Conservation (phyloP, 371 early-diverging fungal genomes). For the Zopfochytrium polystomum region DNA sequence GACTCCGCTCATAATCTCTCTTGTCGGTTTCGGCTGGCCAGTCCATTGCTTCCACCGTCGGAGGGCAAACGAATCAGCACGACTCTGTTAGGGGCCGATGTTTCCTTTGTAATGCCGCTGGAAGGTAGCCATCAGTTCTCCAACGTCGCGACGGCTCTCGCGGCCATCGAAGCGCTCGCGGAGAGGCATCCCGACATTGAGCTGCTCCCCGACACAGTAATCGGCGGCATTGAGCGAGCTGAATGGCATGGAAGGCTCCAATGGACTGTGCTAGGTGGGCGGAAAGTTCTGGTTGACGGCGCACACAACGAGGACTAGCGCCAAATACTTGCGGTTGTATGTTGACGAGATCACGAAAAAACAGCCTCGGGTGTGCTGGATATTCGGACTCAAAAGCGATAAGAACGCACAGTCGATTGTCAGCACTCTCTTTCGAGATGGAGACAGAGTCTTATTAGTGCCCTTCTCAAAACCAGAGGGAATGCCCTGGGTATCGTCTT, state of each 20-base stretch:
- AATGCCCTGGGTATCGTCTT: conserved; percentile 96
- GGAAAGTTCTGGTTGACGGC: conserved; percentile 67
- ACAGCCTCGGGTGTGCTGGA: conserved; percentile 59
- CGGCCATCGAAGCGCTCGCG: conserved; percentile 46
- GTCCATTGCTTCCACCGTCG: background rate
- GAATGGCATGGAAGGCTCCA: conserved; percentile 85
- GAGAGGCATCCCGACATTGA: conserved; percentile 12
- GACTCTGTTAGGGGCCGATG: background rate
- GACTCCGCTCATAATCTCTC: background rate
- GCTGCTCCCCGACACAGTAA: conserved; percentile 32
- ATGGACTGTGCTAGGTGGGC: conserved; percentile 38
- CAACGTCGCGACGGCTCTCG: conserved; percentile 43
- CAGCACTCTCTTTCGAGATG: conserved; percentile 45
- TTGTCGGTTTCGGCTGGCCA: background rate
- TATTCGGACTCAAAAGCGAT: conserved; percentile 71
- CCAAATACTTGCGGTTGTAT: conserved; percentile 59
- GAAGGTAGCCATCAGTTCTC: background rate
- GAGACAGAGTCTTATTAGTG: conserved; percentile 63
- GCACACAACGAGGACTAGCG: conserved; percentile 84
- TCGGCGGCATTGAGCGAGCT: conserved; percentile 47
- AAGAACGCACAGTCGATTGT: conserved; percentile 66
- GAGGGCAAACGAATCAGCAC: background rate
- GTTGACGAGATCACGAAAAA: conserved; percentile 45
- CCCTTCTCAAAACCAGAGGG: conserved; percentile 72
- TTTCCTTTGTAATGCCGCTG: no score